Base-by-base conservation (phyloP, 2,329 filamentous ascomycete genomes). In the Diaporthe citriasiana region DNA sequence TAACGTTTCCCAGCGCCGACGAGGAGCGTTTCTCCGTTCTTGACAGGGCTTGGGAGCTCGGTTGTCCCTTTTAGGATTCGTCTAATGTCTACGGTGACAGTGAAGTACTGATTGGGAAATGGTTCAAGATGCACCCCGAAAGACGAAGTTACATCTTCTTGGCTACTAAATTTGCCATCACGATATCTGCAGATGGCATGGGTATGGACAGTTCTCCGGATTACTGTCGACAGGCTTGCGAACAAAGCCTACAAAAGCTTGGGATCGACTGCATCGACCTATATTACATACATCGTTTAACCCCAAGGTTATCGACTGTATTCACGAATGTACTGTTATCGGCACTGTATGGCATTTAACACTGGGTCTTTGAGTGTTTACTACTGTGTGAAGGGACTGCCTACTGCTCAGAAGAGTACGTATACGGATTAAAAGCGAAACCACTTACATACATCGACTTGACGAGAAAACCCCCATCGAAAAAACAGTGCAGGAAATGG, bases 261-360 rank as follows among this genome's bases (percentile, higher is more conserved):
- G 84, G 84, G 3, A 84, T 85, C 1, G 78, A 81, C 3, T 85
- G 85, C 69, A 84, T 88, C 71, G 87, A 88, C 76, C 82, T 88
- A 22, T 80, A 86, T 74, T 85, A 86, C 77, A 83, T 84, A 42
- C 85, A 87, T 73, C 81, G 86, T n/a, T n/a, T n/a, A n/a, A n/a
- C n/a, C n/a, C n/a, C n/a, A n/a, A n/a, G n/a, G n/a, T n/a, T n/a
- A n/a, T n/a, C n/a, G n/a, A n/a, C n/a, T n/a, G n/a, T n/a, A n/a
- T n/a, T n/a, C n/a, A n/a, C n/a, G n/a, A n/a, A n/a, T n/a, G n/a
- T n/a, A n/a, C n/a, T n/a, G n/a, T n/a, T n/a, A n/a, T n/a, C n/a
- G n/a, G n/a, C n/a, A n/a, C n/a, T n/a, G n/a, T n/a, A n/a, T n/a
- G n/a, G n/a, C n/a, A n/a, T n/a, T n/a, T n/a, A n/a, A n/a, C n/a